Conservation (phyloP, 2,329 filamentous ascomycete species). For the Xylariaceae sp. region DNA sequence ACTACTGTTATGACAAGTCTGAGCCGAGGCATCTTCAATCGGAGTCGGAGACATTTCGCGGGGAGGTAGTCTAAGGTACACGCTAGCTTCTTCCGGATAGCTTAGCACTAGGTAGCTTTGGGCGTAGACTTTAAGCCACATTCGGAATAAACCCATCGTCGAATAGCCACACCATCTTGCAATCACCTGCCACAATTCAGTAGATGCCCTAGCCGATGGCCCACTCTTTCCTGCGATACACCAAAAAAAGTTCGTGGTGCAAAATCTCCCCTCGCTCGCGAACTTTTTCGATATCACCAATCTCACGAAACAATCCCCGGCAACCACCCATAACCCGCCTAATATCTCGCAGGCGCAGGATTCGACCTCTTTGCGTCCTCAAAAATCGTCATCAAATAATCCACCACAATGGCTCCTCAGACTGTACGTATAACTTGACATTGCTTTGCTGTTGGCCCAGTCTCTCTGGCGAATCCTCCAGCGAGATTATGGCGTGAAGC, state of each 20-base stretch:
- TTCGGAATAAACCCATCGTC: too few relatives aligned
- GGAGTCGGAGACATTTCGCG: constrained; percentile 3
- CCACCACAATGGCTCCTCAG: constrained; percentile 77
- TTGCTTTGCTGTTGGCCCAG: constrained; percentile 93
- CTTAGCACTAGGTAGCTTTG: too few relatives aligned
- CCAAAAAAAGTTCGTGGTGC: constrained; percentile 37
- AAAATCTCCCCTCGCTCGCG: constrained; percentile 30
- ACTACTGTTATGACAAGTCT: too few relatives aligned
- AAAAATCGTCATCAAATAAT: constrained; percentile 35
- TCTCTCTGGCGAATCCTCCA: constrained; percentile 44
- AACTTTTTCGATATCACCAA: constrained; percentile 30
- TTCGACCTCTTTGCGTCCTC: constrained; percentile 73
- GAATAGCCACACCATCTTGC: not conserved
- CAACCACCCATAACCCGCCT: constrained; percentile 28
- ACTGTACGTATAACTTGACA: constrained; percentile 80
- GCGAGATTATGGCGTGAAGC: constrained; percentile 67
- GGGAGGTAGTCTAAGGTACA: too few relatives aligned
- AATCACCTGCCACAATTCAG: constrained; percentile 2
- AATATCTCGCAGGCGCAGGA: constrained; percentile 46
- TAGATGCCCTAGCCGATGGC: constrained; percentile 32
- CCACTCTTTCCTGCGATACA: constrained; percentile 39
- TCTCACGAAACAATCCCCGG: constrained; percentile 33
- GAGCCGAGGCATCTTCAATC: constrained; percentile 13
- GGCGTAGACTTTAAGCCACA: too few relatives aligned
- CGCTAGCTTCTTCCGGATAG: too few relatives aligned